Base-by-base conservation (phyloP, 768 basidiomycete genomes). In the Royoungia palumana region DNA sequence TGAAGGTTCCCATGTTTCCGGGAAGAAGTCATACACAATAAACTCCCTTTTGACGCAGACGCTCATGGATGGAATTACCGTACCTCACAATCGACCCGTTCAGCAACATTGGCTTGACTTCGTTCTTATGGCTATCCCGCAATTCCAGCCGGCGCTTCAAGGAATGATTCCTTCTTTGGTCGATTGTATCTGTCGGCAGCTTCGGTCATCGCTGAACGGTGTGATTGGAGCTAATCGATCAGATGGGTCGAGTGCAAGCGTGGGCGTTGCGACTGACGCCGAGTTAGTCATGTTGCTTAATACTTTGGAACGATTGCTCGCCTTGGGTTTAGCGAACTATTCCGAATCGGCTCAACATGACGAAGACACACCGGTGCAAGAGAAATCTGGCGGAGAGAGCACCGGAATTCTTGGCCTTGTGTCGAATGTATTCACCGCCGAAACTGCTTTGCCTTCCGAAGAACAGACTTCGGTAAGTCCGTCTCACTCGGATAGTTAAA, bases 51-150 rank as follows among this genome's bases (percentile, higher is more conserved):
- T 96, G 22, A 76, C 87, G 0, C 88, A 87, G 56, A 83, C 87
- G 0, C 72, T 97, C 19, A 73, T 87, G 16, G 90, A 95, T 61
- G 95, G 90, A 3, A 81, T 98, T 40, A 72, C 83, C 11, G 65
- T 73, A 5, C 70, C 75, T 10, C 68, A 77, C 25, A 96, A 95
- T 68, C 81, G 85, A 24, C 77, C 91, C 1, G 78, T 95, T 21
- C 66, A 95, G 25, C 94, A 96, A 60, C 91, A 96, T 58, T 98
- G 95, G 95, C 75, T 98, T 22, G 95, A 98, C 64, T 98, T 99
- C 64, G 77, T 97, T 50, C 77, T 95, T 46, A 89, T 90, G 83
- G 89, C 92, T 1, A 71, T 94, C 16, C 85, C 91, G 5, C 89
- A 92, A 57, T 89, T 93, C 61, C 86, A 87, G 49, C 83, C 83